phyloP scores from a whole-genome alignment of 75 land plant genomes.

The Selaginella tamariscina region DNA sequence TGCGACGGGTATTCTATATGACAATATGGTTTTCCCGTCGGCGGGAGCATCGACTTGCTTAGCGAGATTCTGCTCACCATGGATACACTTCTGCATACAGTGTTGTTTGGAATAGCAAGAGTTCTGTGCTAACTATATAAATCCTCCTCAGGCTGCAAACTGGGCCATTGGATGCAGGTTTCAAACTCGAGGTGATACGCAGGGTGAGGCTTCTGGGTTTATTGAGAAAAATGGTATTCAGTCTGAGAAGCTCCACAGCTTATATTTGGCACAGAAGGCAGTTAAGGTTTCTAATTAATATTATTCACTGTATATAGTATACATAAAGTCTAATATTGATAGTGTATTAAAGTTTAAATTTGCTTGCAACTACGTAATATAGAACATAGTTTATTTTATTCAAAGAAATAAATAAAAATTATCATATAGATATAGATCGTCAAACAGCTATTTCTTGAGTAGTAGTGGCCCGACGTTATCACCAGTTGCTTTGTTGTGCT shows the following conservation, averaged over 20 bases:
- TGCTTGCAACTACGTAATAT: too few relatives aligned
- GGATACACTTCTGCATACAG: not conserved
- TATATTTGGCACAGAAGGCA: not conserved
- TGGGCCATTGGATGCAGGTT: not conserved
- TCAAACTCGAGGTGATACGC: not conserved
- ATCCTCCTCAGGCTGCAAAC: not conserved
- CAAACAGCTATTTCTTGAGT: slow-evolving; percentile 71
- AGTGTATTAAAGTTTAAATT: too few relatives aligned
- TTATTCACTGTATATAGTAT: too few relatives aligned
- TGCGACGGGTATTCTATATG: not conserved
- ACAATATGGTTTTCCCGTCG: not conserved
- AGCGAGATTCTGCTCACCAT: not conserved
- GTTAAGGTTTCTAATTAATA: too few relatives aligned
- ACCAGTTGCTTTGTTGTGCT: slow-evolving; percentile 91
- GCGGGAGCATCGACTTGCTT: not conserved
- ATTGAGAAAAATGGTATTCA: not conserved
- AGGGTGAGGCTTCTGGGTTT: not conserved
- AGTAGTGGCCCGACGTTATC: slow-evolving; percentile 89
- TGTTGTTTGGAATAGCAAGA: not conserved
- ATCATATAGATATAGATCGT: too few relatives aligned
- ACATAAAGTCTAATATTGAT: too few relatives aligned
- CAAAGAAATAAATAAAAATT: too few relatives aligned
- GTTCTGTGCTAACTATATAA: not conserved
- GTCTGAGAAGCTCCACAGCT: not conserved
- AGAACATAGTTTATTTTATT: too few relatives aligned